Conservation (phyloP, 768 basidiomycete species). For the Psilocybe tampanensis region DNA sequence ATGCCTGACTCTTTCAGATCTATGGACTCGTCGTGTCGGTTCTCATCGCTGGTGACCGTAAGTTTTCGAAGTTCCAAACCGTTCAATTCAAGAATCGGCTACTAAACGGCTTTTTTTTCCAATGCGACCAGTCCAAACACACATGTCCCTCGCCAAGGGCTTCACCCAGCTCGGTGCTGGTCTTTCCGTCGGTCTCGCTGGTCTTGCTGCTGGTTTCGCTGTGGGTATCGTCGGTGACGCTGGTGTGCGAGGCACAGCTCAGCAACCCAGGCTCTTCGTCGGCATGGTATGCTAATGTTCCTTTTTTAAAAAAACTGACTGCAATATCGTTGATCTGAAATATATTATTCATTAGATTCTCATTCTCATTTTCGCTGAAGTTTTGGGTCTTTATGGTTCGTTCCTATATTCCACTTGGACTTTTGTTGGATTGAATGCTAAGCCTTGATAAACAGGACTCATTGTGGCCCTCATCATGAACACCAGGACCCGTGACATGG, state of each 20-base stretch:
- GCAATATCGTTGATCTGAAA: background rate
- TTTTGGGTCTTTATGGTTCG: conserved; percentile 86
- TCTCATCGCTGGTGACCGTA: conserved; percentile 85
- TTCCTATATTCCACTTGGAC: background rate
- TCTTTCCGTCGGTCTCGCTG: conserved; percentile 84
- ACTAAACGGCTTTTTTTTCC: background rate
- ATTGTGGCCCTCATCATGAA: conserved; percentile 98
- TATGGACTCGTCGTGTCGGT: conserved; percentile 99
- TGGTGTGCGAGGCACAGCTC: conserved; percentile 96
- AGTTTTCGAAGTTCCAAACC: conserved; percentile 35
- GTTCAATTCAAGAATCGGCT: background rate
- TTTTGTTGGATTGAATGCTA: conserved; percentile 10
- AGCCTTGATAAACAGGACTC: conserved; percentile 48
- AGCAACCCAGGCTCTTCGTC: conserved; percentile 91
- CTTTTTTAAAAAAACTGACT: background rate
- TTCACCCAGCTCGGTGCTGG: conserved; percentile 95
- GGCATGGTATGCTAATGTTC: conserved; percentile 68
- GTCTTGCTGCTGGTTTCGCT: conserved; percentile 96
- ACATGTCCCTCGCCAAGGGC: conserved; percentile 91
- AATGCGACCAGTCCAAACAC: conserved; percentile 56
- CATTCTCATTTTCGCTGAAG: conserved; percentile 97
- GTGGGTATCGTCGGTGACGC: conserved; percentile 99
- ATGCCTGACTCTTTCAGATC: conserved; percentile 50
- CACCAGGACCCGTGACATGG: conserved; percentile 57
- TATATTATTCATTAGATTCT: conserved; percentile 60